A percentile compares a stretch with the other conserved stretches of the same genome.
These are phyloP conservation scores for Emmonsiellopsis sp. DNA, from an alignment of 2,329 filamentous ascomycete genomes.

Conservation along the genomic window DNA sequence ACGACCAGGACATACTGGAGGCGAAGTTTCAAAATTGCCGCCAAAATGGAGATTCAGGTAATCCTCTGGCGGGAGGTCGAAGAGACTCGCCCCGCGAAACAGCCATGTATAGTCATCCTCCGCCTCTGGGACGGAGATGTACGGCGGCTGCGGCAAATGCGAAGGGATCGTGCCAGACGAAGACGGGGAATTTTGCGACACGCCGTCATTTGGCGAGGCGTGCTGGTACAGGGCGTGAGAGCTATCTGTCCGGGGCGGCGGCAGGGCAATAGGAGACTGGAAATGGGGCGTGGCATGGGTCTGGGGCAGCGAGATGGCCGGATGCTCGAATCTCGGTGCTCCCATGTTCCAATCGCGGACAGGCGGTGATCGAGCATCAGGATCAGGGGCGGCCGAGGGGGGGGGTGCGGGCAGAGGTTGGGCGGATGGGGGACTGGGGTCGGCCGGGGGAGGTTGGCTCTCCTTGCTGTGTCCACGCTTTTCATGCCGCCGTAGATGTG, in stretches of 20 bases:
- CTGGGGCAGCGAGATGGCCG: neutral
- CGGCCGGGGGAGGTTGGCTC: neutral
- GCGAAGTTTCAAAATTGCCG: neutral
- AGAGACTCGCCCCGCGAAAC: slow-evolving; percentile 11
- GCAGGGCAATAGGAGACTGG: slow-evolving; percentile 5
- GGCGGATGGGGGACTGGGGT: neutral
- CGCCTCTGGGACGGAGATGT: neutral
- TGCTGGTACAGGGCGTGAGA: neutral
- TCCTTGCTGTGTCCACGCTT: slow-evolving; percentile 10
- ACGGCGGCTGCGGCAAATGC: slow-evolving; percentile 5
- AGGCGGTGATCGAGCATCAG: slow-evolving; percentile 4
- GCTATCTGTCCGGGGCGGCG: slow-evolving; percentile 5
- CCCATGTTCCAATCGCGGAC: neutral
- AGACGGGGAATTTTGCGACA: slow-evolving; percentile 5
- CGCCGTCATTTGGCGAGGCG: slow-evolving; percentile 2
- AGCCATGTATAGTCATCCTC: slow-evolving; percentile 12
- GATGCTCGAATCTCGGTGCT: neutral
- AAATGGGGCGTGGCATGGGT: neutral
- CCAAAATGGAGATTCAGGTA: slow-evolving; percentile 14
- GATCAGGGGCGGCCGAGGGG: slow-evolving; percentile 1
- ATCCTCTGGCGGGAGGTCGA: slow-evolving; percentile 13
- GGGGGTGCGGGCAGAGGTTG: neutral
- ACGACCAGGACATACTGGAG: neutral
- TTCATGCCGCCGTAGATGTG: slow-evolving; percentile 16
- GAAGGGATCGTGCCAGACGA: slow-evolving; percentile 5